phyloP scores from a whole-genome alignment of 345 rosid genomes.

The Corchorus capsularis region DNA sequence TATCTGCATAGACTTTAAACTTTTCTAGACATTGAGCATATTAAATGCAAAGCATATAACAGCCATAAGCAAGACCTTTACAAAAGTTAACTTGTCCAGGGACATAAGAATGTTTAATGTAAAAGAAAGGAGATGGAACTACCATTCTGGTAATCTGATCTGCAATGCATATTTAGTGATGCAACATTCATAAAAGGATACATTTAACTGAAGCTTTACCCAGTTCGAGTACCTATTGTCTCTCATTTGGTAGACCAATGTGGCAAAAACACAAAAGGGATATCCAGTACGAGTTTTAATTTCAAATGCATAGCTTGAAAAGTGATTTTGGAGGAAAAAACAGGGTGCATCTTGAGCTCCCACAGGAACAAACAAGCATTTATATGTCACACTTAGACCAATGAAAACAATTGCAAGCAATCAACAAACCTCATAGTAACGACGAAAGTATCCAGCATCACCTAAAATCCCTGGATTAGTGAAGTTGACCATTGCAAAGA shows the following conservation, averaged over 20 bases:
- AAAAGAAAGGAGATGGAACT: background rate
- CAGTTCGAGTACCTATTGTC: background rate
- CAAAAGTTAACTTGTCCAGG: background rate
- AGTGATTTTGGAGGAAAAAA: background rate
- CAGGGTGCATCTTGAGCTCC: background rate
- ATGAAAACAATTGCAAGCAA: background rate
- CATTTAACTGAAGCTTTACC: background rate
- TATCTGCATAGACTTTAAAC: background rate
- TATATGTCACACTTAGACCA: conserved; percentile 1
- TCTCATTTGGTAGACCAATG: background rate
- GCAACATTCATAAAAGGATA: conserved; percentile 1
- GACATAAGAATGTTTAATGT: background rate
- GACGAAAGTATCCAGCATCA: conserved; percentile 85
- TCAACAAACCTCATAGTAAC: conserved; percentile 70
- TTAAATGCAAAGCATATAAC: conserved; percentile 4
- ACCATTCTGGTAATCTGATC: background rate
- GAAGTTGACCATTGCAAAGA: conserved; percentile 98
- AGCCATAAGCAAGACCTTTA: background rate
- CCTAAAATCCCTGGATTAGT: conserved; percentile 95
- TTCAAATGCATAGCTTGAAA: background rate
- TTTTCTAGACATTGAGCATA: background rate
- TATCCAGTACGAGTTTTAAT: background rate
- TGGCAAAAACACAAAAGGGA: background rate
- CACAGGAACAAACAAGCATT: background rate
- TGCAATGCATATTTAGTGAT: background rate